These are phyloP conservation scores for Chenopodium suecicum DNA, from an alignment of 148 eudicot species.

Conservation along the genomic window DNA sequence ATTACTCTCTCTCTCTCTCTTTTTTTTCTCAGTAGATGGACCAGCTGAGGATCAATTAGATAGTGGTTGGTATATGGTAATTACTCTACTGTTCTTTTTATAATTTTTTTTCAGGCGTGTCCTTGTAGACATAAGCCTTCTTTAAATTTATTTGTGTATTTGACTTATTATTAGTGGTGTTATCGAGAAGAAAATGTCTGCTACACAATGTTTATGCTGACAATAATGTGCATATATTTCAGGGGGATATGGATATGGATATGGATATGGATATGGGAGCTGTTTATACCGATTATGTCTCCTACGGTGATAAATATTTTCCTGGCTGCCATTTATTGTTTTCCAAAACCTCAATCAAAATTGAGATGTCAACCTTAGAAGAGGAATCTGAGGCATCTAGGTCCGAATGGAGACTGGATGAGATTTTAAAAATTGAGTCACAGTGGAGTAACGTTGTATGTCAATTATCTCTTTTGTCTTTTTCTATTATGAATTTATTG, in stretches of 20 bases:
- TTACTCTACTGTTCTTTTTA: constrained; percentile 6
- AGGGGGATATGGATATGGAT: constrained; percentile 36
- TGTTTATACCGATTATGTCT: constrained; percentile 53
- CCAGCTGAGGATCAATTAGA: constrained; percentile 29
- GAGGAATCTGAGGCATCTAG: constrained; percentile 30
- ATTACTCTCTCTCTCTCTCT: constrained; percentile 22
- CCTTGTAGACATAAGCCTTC: neutral
- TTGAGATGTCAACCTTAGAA: constrained; percentile 32
- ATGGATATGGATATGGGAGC: neutral
- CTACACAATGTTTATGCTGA: neutral
- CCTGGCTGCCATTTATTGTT: constrained; percentile 48
- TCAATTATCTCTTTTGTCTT: constrained; percentile 7
- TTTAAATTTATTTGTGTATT: neutral
- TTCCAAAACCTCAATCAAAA: constrained; percentile 38
- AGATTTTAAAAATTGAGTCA: constrained; percentile 48
- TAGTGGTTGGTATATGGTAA: constrained; percentile 49
- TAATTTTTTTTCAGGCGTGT: neutral
- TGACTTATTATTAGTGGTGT: neutral
- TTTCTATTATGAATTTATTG: neutral
- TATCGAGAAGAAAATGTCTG: neutral
- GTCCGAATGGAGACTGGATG: constrained; percentile 52
- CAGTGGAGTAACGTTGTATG: constrained; percentile 46
- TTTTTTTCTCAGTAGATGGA: constrained; percentile 33
- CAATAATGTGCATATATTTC: constrained; percentile 19
- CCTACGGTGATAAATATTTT: constrained; percentile 39